These are phyloP conservation scores for Fraxinus quadrangulata DNA, from an alignment of 257 asterid species.

Conservation along the genomic window DNA sequence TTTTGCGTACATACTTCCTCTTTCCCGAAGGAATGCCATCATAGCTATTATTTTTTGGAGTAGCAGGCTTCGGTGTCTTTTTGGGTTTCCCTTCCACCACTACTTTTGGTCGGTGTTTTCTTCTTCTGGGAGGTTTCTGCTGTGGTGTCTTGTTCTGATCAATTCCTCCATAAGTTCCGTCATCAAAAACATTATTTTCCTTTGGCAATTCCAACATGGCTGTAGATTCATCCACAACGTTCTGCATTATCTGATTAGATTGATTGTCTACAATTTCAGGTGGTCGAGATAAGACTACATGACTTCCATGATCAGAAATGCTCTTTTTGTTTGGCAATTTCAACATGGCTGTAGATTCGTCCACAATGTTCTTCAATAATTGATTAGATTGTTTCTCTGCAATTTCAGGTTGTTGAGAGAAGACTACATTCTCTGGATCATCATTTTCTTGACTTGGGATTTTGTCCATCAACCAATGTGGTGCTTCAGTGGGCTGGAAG, in stretches of 20 bases:
- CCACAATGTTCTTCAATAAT: conserved; percentile 31
- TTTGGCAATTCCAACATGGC: conserved; percentile 17
- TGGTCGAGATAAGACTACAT: conserved; percentile 27
- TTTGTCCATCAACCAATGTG: conserved; percentile 30
- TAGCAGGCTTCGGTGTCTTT: conserved; percentile 54
- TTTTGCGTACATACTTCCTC: conserved; percentile 66
- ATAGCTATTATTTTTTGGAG: conserved; percentile 31
- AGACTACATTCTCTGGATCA: conserved; percentile 30
- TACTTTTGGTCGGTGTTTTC: conserved; percentile 89
- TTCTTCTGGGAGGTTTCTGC: conserved; percentile 65
- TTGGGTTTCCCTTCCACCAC: conserved; percentile 74
- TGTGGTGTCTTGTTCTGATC: conserved; percentile 76
- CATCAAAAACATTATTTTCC: conserved; percentile 36
- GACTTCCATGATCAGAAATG: conserved; percentile 30
- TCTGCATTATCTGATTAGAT: conserved; percentile 30
- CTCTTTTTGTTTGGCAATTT: conserved; percentile 31
- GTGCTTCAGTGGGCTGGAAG: conserved; percentile 39
- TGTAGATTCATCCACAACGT: conserved; percentile 30
- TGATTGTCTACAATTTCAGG: conserved; percentile 33
- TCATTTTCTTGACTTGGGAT: conserved; percentile 39
- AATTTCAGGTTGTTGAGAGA: conserved; percentile 32
- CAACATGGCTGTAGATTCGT: conserved; percentile 23
- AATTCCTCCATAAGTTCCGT: conserved; percentile 41
- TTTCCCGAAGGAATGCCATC: conserved; percentile 45
- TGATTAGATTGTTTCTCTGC: conserved; percentile 32